Evolutionary conservation across 352 stramenopile genomes (phyloP), one percentile per base, ranked within the genome.

Genomic region (Globisporangium iwayamae): DNA sequence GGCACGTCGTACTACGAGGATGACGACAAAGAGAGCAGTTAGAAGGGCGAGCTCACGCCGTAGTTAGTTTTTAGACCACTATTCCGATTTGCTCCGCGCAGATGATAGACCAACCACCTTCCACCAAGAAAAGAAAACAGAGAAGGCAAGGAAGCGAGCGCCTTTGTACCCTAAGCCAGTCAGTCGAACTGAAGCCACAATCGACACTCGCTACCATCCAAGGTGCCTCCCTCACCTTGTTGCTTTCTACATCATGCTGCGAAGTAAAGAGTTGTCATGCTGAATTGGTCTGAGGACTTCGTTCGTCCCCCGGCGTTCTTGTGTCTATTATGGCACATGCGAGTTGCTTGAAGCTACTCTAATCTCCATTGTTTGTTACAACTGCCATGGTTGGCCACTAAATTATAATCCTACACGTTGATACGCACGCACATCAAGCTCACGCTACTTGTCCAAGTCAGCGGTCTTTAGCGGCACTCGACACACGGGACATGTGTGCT

Each of bases 1-100:
- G 87, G 87, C 65, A 95, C 87, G 54, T 93, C 83, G 13, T 95
- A 95, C 73, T 95, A 95, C 60, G 87, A 95, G 61, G 86, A 95
- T 62, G 83, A 91, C 61, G 79, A 86, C 38, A 90, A 89, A 63
- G 80, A 85, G 22, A 73, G 70, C 65, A 71, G 63, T 58, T 57
- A 57, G 59, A 56, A 52, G 68, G 56, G 22, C 48, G 25, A 65
- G 53, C 46, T 66, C 60, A 50, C 59, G 56, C 62, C 67, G 41
- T 20, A 45, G 51, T 57, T 57, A 57, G 51, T 56, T 20, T 20
- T 41, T 36, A 56, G 51, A 56, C 51, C 30, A 32, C n/a, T 16
- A 39, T 28, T 30, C 5, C n/a, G 30, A 43, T 41, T 43, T 28
- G 18, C 51, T 45, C 32, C 48, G 16, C 14, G 28, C 36, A 10